Conservation (phyloP, 331 rosid species). For the Acacia concinna region DNA sequence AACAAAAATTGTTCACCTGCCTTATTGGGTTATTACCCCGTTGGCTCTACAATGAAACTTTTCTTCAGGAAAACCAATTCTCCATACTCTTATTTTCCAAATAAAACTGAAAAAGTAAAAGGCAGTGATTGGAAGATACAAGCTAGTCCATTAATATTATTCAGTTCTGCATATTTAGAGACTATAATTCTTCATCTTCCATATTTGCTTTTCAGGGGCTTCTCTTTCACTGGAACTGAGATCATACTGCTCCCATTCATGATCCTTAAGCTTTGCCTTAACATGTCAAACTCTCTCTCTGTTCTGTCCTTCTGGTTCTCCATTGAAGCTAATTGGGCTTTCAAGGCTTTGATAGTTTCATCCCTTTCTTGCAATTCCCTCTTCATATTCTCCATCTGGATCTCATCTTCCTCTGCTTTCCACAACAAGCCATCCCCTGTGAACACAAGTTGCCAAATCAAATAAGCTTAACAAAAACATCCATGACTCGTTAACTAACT, state of each 20-base stretch:
- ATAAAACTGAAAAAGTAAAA: background rate
- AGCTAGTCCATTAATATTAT: constrained; percentile 19
- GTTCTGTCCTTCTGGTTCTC: constrained; percentile 59
- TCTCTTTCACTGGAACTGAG: constrained; percentile 42
- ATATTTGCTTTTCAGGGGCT: constrained; percentile 37
- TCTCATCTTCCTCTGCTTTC: constrained; percentile 73
- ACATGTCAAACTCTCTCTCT: constrained; percentile 76
- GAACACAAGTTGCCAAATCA: background rate
- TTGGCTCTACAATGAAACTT: constrained; percentile 10
- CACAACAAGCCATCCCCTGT: constrained; percentile 68
- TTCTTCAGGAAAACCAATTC: constrained; percentile 13
- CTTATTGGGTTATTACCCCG: background rate
- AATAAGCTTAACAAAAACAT: background rate
- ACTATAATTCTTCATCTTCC: constrained; percentile 33
- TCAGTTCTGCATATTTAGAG: constrained; percentile 14
- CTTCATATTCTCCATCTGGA: constrained; percentile 59
- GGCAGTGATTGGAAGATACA: constrained; percentile 20
- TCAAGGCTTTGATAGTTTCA: constrained; percentile 49
- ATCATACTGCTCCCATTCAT: constrained; percentile 56
- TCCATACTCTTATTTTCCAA: constrained; percentile 27
- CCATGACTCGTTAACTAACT: background rate
- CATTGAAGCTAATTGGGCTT: constrained; percentile 48
- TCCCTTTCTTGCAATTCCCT: constrained; percentile 64
- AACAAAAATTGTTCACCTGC: constrained; percentile 20
- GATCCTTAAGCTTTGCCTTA: constrained; percentile 88